These are phyloP conservation scores for Vaccinium myrtillus DNA, from an alignment of 148 eudicot species.

Conservation along the genomic window DNA sequence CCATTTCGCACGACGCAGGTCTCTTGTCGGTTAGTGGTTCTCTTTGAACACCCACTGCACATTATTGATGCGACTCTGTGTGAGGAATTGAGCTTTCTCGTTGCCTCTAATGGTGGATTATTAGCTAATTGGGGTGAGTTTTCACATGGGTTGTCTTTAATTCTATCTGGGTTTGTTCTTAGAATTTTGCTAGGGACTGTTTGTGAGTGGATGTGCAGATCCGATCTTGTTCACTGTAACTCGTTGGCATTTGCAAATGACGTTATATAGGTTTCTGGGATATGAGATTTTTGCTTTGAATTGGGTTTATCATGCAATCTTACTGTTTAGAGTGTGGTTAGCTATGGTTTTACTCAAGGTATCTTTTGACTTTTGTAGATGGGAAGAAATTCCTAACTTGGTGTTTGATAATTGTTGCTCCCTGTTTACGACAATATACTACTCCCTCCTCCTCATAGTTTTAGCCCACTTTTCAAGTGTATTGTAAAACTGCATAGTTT, in stretches of 20 bases:
- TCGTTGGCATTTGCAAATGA: neutral
- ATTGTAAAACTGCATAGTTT: too few species aligned
- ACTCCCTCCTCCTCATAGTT: too few species aligned
- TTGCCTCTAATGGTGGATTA: constrained; percentile 7
- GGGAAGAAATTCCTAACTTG: constrained; percentile 1
- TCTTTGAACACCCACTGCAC: neutral
- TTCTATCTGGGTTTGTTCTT: constrained; percentile 16
- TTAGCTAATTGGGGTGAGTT: constrained; percentile 3
- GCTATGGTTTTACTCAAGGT: constrained; percentile 8
- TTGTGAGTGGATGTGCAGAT: neutral
- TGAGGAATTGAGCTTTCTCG: neutral
- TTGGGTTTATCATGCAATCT: constrained; percentile 7
- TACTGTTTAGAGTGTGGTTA: neutral
- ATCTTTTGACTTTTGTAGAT: neutral
- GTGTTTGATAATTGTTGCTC: neutral
- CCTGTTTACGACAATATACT: too few species aligned
- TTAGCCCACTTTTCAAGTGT: too few species aligned
- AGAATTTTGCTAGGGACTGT: neutral
- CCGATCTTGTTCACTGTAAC: neutral
- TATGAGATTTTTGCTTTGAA: neutral
- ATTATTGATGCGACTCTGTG: neutral
- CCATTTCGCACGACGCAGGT: neutral
- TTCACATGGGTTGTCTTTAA: constrained; percentile 23
- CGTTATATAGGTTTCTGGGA: constrained; percentile 10
- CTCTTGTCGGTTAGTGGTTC: neutral